Percentiles rank a stretch among this genome's conserved stretches.
Conservation (phyloP, 768 basidiomycete species). For the Hydnomerulius pinastri region DNA sequence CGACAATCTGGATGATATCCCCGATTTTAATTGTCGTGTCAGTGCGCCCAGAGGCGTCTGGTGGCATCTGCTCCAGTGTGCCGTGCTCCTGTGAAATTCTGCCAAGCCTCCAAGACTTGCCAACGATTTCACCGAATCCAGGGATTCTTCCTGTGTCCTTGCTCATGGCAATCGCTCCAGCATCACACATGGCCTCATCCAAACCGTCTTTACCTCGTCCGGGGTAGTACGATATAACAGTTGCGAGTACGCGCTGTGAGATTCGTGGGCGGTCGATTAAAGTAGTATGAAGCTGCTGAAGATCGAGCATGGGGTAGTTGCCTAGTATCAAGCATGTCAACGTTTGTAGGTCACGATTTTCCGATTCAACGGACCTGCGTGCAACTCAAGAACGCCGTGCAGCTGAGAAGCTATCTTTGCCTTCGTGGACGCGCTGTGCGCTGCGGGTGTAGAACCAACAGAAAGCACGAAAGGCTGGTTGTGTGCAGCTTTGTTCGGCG, state of each 20-base stretch:
- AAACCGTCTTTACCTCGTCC: slow-evolving; percentile 58
- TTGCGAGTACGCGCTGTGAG: slow-evolving; percentile 68
- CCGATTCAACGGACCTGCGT: slow-evolving; percentile 53
- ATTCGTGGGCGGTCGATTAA: slow-evolving; percentile 58
- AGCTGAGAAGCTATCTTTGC: slow-evolving; percentile 48
- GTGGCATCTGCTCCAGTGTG: slow-evolving; percentile 48
- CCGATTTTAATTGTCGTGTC: slow-evolving; percentile 50
- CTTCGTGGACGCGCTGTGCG: slow-evolving; percentile 69
- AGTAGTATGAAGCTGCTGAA: slow-evolving; percentile 79
- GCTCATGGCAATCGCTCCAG: slow-evolving; percentile 84
- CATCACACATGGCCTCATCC: slow-evolving; percentile 83
- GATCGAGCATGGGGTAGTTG: slow-evolving; percentile 82
- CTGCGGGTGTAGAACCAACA: slow-evolving; percentile 87
- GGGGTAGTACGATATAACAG: slow-evolving; percentile 80
- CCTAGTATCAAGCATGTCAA: slow-evolving; percentile 39
- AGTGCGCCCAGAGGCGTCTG: slow-evolving; percentile 9
- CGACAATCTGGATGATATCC: slow-evolving; percentile 68
- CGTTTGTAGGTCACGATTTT: background rate
- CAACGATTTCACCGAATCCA: slow-evolving; percentile 72
- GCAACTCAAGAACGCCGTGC: slow-evolving; percentile 69
- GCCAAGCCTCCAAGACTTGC: slow-evolving; percentile 63
- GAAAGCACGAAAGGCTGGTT: slow-evolving; percentile 66
- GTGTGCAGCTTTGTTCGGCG: slow-evolving; percentile 33
- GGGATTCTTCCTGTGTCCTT: slow-evolving; percentile 79
- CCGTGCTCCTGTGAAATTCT: slow-evolving; percentile 82